phyloP scores from a whole-genome alignment of 257 asterid genomes.

The Salvia hispanica region DNA sequence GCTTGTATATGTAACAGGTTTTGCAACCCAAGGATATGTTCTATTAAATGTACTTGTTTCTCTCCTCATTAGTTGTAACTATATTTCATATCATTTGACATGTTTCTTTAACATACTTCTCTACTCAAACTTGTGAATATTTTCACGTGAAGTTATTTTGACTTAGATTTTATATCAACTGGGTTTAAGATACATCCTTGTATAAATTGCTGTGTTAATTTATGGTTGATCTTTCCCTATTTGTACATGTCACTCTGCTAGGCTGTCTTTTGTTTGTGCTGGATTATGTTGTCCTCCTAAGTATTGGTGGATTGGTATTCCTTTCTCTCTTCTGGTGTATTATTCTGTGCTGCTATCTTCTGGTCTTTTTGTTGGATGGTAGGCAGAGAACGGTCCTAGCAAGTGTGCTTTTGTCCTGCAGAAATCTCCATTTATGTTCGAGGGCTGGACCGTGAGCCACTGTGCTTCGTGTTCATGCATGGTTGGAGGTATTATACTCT shows the following conservation, averaged over 20 bases:
- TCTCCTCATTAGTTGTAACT: neutral
- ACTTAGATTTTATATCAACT: neutral
- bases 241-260: neutral
- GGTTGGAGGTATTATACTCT: neutral
- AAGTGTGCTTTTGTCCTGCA: neutral
- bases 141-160: no score
- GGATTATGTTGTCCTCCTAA: neutral
- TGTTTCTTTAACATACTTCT: neutral
- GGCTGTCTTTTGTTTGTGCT: neutral
- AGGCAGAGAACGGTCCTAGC: neutral
- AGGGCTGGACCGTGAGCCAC: no score
- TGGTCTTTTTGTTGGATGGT: neutral
- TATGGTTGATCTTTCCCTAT: neutral
- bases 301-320: neutral
- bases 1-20: conserved; percentile 26
- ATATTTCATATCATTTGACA: neutral
- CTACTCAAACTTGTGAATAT: no score
- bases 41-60: neutral
- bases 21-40: conserved; percentile 8
- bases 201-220: no score
- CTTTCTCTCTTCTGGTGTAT: neutral
- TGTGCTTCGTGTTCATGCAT: neutral
- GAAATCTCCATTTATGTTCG: neutral
- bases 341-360: neutral
- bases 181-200: neutral